phyloP scores from a whole-genome alignment of 371 early-diverging fungal genomes.

The Mycotypha africana region DNA sequence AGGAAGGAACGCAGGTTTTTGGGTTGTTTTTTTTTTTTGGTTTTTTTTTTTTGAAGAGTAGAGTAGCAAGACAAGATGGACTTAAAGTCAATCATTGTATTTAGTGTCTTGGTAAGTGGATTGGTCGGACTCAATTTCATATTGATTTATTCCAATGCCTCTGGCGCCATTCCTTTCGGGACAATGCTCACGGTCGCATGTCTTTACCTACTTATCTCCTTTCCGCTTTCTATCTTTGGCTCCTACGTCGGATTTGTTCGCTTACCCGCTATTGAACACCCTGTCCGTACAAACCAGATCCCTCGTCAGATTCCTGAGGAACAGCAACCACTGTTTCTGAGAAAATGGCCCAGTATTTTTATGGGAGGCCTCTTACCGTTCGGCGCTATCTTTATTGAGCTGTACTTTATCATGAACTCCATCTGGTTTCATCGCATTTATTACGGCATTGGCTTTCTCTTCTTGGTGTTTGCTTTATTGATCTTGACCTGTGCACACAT shows the following conservation, averaged over 20 bases:
- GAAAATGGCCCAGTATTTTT: constrained; percentile 67
- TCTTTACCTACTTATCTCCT: constrained; percentile 86
- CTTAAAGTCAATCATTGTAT: no score
- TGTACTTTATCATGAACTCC: constrained; percentile 88
- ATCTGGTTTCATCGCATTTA: constrained; percentile 90
- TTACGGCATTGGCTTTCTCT: constrained; percentile 85
- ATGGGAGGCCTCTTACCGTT: constrained; percentile 88
- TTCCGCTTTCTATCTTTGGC: constrained; percentile 87
- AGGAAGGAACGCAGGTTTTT: no score
- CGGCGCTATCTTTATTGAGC: constrained; percentile 86
- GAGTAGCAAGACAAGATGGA: no score
- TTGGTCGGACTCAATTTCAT: constrained; percentile 86
- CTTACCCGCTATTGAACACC: constrained; percentile 77
- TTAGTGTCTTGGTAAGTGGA: constrained; percentile 60
- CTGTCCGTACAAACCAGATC: constrained; percentile 91
- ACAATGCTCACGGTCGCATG: constrained; percentile 83
- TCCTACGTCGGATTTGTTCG: constrained; percentile 93
- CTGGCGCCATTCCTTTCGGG: constrained; percentile 90
- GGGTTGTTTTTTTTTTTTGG: no score
- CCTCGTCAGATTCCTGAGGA: constrained; percentile 89
- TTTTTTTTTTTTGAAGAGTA: no score
- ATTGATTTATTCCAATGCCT: constrained; percentile 79
- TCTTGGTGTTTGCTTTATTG: constrained; percentile 78
- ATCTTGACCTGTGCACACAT: constrained; percentile 81
- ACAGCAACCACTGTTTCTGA: constrained; percentile 73